Evolutionary conservation across 495 filamentous ascomycete species (phyloP).

Genomic region (Penicillium parvum): DNA sequence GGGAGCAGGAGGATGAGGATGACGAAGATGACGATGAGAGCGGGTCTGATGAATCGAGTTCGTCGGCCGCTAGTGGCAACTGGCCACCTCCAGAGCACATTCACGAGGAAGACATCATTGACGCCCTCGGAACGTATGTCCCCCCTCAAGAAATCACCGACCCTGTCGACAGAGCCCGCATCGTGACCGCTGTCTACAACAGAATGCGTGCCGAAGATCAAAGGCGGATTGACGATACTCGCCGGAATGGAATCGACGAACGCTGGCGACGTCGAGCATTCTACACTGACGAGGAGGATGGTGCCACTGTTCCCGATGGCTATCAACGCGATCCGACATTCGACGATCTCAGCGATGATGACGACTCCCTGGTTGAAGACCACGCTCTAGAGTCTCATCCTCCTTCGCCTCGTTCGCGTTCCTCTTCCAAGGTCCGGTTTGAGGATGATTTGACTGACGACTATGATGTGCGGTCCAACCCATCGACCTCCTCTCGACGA

Average conservation of each 20-base stretch:
- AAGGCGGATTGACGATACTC: conserved; percentile 34
- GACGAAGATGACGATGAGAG: conserved; percentile 29
- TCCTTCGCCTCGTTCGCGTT: conserved; percentile 65
- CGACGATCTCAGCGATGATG: conserved; percentile 31
- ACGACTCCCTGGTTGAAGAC: conserved; percentile 32
- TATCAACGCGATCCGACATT: conserved; percentile 61
- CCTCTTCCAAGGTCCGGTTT: conserved; percentile 81
- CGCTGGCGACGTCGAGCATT: conserved; percentile 71
- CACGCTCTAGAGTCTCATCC: conserved; percentile 42
- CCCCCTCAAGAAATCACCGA: conserved; percentile 39
- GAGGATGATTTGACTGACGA: conserved; percentile 66
- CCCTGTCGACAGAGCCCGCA: conserved; percentile 36
- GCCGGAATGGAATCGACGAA: conserved; percentile 58
- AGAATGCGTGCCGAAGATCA: conserved; percentile 41
- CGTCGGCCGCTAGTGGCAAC: conserved; percentile 28
- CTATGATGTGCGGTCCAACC: conserved; percentile 69
- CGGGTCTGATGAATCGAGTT: conserved; percentile 25
- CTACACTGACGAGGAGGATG: conserved; percentile 79
- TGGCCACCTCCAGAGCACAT: conserved; percentile 43
- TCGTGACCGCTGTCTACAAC: conserved; percentile 37
- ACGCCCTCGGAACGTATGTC: conserved; percentile 34
- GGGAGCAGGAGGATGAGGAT: conserved; percentile 24
- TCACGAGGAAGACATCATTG: conserved; percentile 37
- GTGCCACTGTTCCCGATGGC: conserved; percentile 56
- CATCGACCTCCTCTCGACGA: conserved; percentile 73